phyloP scores from a whole-genome alignment of 805 yeast species.

The Candida khao-thaluensis region DNA sequence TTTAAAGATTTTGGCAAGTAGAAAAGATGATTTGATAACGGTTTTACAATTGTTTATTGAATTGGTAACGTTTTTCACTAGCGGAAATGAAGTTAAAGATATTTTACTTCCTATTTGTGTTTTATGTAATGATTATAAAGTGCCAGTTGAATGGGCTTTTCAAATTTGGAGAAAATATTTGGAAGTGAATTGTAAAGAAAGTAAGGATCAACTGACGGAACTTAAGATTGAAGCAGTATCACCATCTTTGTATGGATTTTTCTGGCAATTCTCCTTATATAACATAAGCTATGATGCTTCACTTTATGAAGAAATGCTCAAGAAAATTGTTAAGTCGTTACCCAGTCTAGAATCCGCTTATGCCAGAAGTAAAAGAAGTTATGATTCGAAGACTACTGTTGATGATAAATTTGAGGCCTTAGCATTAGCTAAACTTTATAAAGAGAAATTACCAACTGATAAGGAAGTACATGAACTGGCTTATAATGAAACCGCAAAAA shows the following conservation, averaged over 20 bases:
- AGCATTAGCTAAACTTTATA: constrained; percentile 18
- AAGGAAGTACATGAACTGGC: constrained; percentile 46
- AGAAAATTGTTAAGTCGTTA: constrained; percentile 29
- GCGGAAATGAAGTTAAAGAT: constrained; percentile 27
- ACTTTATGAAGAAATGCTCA: constrained; percentile 49
- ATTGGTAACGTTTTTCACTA: constrained; percentile 52
- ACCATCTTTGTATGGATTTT: constrained; percentile 50
- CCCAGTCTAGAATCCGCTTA: constrained; percentile 8
- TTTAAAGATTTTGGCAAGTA: constrained; percentile 68
- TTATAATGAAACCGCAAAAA: constrained; percentile 24
- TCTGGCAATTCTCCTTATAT: constrained; percentile 73
- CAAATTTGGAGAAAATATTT: constrained; percentile 68
- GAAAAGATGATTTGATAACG: constrained; percentile 68
- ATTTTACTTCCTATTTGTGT: constrained; percentile 25
- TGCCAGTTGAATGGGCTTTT: constrained; percentile 66
- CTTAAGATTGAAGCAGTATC: constrained; percentile 20
- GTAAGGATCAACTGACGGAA: neutral
- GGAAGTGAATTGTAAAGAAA: constrained; percentile 18
- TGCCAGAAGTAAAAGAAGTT: constrained; percentile 6
- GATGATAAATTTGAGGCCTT: constrained; percentile 28
- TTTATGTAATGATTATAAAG: constrained; percentile 41
- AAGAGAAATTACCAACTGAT: constrained; percentile 35
- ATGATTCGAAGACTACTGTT: constrained; percentile 7
- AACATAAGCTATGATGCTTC: constrained; percentile 59
- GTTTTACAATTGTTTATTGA: constrained; percentile 65